Conservation (phyloP, 2,329 filamentous ascomycete genomes). For the Byssothecium circinans region DNA sequence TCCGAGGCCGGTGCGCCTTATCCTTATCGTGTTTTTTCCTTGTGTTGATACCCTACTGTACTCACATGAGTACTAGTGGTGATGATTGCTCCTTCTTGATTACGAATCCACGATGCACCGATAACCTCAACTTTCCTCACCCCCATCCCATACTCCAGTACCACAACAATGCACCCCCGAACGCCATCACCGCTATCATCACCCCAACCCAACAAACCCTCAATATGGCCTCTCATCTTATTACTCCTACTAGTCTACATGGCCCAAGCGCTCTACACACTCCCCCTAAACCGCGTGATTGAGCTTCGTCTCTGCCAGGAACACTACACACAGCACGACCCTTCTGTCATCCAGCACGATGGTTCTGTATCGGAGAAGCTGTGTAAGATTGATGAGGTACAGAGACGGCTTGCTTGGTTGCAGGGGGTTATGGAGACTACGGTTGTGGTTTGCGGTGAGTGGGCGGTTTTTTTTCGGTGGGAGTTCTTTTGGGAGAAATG, state of each 20-base stretch:
- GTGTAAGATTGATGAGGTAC: slow-evolving; percentile 58
- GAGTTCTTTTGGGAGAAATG: no score
- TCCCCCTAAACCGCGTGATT: slow-evolving; percentile 42
- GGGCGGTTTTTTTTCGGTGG: neutral
- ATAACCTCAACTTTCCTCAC: neutral
- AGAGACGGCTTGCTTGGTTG: slow-evolving; percentile 55
- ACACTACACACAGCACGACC: slow-evolving; percentile 51
- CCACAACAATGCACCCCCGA: slow-evolving; percentile 2
- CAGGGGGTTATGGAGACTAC: slow-evolving; percentile 51
- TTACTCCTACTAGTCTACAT: slow-evolving; percentile 40
- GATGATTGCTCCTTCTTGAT: no score
- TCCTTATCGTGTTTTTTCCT: no score
- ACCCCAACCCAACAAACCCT: slow-evolving; percentile 5
- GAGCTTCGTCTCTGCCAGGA: slow-evolving; percentile 50
- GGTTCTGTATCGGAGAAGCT: slow-evolving; percentile 54
- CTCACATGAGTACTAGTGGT: no score
- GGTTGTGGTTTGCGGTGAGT: slow-evolving; percentile 39
- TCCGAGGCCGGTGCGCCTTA: no score
- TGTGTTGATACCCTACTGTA: no score
- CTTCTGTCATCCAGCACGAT: slow-evolving; percentile 35
- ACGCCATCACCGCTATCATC: slow-evolving; percentile 11
- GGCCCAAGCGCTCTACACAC: slow-evolving; percentile 36
- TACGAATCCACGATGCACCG: neutral
- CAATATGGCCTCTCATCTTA: slow-evolving; percentile 32
- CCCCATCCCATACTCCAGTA: neutral